A percentile compares a stretch with the other conserved stretches of the same genome.
Evolutionary conservation across 805 yeast genomes (phyloP).

Genomic region (Hanseniaspora occidentalis): DNA sequence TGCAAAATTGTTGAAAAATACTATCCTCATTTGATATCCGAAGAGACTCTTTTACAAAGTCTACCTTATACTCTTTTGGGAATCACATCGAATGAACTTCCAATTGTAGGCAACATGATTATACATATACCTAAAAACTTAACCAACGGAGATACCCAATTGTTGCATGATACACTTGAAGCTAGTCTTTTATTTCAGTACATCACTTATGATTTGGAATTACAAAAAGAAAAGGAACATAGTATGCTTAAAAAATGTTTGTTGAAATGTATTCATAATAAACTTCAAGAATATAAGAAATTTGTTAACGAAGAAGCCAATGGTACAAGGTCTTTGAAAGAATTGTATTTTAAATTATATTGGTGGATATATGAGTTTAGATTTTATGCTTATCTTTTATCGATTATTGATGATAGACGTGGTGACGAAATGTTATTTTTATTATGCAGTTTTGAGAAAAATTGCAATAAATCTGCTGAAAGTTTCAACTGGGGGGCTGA

Average conservation of each 20-base stretch:
- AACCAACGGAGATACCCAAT: constrained; percentile 42
- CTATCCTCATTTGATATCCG: constrained; percentile 25
- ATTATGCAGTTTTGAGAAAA: constrained; percentile 36
- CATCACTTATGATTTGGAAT: constrained; percentile 25
- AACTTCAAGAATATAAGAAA: constrained; percentile 31
- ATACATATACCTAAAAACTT: constrained; percentile 36
- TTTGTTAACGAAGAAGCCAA: constrained; percentile 34
- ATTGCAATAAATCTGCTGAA: constrained; percentile 51
- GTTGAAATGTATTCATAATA: constrained; percentile 31
- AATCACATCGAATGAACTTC: constrained; percentile 44
- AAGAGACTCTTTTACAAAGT: constrained; percentile 31
- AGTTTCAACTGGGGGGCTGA: constrained; percentile 25
- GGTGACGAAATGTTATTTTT: constrained; percentile 45
- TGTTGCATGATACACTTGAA: constrained; percentile 49
- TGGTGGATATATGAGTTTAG: constrained; percentile 47
- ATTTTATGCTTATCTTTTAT: constrained; percentile 35
- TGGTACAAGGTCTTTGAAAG: constrained; percentile 21
- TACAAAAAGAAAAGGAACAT: background rate
- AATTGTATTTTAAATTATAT: constrained; percentile 26
- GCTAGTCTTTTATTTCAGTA: constrained; percentile 55
- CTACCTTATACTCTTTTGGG: constrained; percentile 49
- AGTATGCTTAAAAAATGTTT: constrained; percentile 47
- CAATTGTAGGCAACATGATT: constrained; percentile 25
- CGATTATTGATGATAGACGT: constrained; percentile 20
- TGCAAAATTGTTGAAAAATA: constrained; percentile 18